Evolutionary conservation across 2,329 filamentous ascomycete genomes (phyloP), one percentile per base, ranked within the genome.

Genomic region (Ophiostoma perfectum): DNA sequence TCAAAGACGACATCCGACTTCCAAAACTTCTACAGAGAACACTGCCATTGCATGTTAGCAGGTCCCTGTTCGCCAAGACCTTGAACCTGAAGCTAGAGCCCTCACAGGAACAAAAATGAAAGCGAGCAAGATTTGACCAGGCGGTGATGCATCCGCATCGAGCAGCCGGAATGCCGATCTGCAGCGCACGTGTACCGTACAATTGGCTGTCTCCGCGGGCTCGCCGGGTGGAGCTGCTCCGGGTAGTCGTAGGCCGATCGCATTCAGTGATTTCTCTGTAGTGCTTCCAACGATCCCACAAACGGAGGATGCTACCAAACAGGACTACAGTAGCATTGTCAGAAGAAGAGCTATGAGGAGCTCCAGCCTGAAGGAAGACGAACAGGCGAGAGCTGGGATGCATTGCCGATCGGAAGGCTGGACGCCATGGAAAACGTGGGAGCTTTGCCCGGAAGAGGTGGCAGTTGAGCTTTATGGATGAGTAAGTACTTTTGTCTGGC

Each of bases 61-160:
- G 27, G 18, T 52, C 47, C 47, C n/a, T 55, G 49, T 16, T 27
- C 18, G 55, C 55, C 55, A 60, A 60, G 55, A 55, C 49, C 27
- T 27, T 4, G 49, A 3, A 36, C 6, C n/a, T 36, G 18, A 9
- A 52, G n/a, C 18, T 60, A 60, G 27, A 27, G 55, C 55, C 45
- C 12, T 18, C 27, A 55, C 9, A 60, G 27, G 52, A 12, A 14
- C 11, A 11, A 0, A 8, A 55, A 55, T 55, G 42, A 55, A 52
- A 55, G 4, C 49, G 14, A 49, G n/a, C 36, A 41, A 62, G 27
- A 2, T 27, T 27, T 27, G 27, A 27, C 27, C 27, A 27, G 27
- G 27, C 58, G 38, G 58, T 62, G 36, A 41, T 36, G 52, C n/a
- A 14, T 58, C 52, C 11, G 9, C n/a, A 36, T 58, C 27, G 11